Conservation (phyloP, 805 yeast genomes). For the Saccharomycopsis sp. region DNA sequence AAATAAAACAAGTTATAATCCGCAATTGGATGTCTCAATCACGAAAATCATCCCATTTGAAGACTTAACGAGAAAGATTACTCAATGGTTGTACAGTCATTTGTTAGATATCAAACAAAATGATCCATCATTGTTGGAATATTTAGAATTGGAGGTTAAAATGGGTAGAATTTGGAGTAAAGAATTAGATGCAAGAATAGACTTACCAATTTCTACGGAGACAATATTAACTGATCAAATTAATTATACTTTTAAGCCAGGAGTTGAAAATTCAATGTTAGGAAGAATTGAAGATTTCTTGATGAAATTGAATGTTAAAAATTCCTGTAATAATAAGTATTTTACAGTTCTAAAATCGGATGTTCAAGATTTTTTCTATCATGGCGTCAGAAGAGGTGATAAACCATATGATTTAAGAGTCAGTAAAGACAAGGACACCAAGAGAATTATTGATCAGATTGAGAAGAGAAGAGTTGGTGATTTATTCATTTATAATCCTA, state of each 20-base stretch:
- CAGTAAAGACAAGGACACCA: constrained; percentile 61
- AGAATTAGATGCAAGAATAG: constrained; percentile 51
- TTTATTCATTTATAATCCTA: constrained; percentile 65
- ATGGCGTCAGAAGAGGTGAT: constrained; percentile 56
- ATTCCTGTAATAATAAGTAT: constrained; percentile 44
- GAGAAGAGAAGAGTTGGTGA: constrained; percentile 71
- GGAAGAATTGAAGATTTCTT: constrained; percentile 49
- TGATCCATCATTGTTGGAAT: constrained; percentile 35
- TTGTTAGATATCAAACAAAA: constrained; percentile 54
- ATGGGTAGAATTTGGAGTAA: constrained; percentile 67
- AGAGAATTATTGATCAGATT: constrained; percentile 60
- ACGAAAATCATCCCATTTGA: constrained; percentile 75
- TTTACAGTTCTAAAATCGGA: constrained; percentile 57
- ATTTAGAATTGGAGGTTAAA: constrained; percentile 67
- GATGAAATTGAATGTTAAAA: constrained; percentile 44
- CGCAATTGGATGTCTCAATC: constrained; percentile 36
- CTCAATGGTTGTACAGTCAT: constrained; percentile 86
- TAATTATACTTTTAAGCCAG: constrained; percentile 55
- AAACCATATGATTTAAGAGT: constrained; percentile 59
- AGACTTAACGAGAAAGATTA: constrained; percentile 71
- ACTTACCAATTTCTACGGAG: constrained; percentile 63
- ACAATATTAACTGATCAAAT: constrained; percentile 50
- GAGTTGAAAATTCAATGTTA: constrained; percentile 57
- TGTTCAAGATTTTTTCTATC: constrained; percentile 55
- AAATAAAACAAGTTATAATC: constrained; percentile 4